Evolutionary conservation across 306 rosid species (phyloP), one percentile per base, ranked within the genome.

Genomic region (Astragalus membranaceus): DNA sequence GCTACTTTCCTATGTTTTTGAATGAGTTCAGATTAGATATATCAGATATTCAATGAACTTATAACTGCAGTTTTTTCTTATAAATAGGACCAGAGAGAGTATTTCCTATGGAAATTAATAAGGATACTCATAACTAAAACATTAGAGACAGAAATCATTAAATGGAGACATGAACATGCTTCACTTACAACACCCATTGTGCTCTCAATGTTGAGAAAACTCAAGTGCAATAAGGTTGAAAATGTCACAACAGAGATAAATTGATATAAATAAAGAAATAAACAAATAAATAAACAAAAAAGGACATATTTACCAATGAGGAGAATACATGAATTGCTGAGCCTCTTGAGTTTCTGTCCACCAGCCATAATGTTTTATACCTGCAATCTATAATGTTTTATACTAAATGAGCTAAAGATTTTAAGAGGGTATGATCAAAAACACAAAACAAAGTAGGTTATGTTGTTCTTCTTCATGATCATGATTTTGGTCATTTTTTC

Each of bases 261-360:
- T 11, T 7, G 7, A 11, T 5, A 56, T 10, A 67, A 8, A 42
- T 57, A 74, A n/a, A 15, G 1, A 20, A 0, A 36, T 4, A 55
- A 3, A 35, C 8, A 47, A 4, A 23, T n/a, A n/a, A n/a, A n/a
- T n/a, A n/a, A n/a, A n/a, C n/a, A n/a, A n/a, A n/a, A n/a, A n/a
- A n/a, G n/a, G 5, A 5, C 33, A 13, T 26, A 23, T 23, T 70
- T 81, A 94, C 98, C 96, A 83, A 86, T 87, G 63, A 94, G 97
- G 5, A 94, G 97, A 83, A 90, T 75, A 71, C 97, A 94, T 2
- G 98, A 81, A 73, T 77, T 77, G 62, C 77, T 88, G 51, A 94
- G 86, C 43, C 73, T 52, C 76, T 74, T 81, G 4, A 46, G 11
- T 79, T 50, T 77, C 23, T 62, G 81, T 43, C 70, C 74, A 10